phyloP scores from a whole-genome alignment of 108 stramenopile species.

The Chaetoceros muelleri region DNA sequence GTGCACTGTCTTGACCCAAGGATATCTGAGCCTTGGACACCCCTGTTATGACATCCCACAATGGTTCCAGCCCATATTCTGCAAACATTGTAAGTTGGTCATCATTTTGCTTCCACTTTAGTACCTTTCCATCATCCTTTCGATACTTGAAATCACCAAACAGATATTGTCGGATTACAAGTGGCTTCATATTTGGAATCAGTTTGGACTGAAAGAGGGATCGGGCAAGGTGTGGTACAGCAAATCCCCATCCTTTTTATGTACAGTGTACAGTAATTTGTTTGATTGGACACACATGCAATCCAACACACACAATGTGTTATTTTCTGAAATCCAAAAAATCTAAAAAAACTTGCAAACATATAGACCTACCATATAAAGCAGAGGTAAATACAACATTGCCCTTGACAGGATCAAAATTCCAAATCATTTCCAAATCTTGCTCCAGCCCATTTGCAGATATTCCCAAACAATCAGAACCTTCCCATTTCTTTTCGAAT shows the following conservation, averaged over 20 bases:
- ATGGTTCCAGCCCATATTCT: slow-evolving; percentile 47
- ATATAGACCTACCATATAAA: slow-evolving; percentile 80
- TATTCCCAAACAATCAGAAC: no score
- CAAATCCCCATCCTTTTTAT: slow-evolving; percentile 99
- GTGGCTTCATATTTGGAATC: slow-evolving; percentile 57
- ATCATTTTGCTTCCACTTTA: slow-evolving; percentile 57
- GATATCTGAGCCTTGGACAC: slow-evolving; percentile 42
- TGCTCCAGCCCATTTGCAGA: slow-evolving; percentile 21
- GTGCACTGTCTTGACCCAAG: slow-evolving; percentile 29
- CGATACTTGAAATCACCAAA: slow-evolving; percentile 73
- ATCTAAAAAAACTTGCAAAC: no score
- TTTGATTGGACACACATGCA: no score
- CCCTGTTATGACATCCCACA: slow-evolving; percentile 77
- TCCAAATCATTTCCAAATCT: slow-evolving; percentile 58
- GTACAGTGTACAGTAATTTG: no score
- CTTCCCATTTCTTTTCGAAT: slow-evolving; percentile 7
- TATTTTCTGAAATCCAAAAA: no score
- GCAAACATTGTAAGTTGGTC: slow-evolving; percentile 68
- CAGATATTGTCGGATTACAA: slow-evolving; percentile 49
- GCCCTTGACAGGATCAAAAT: slow-evolving; percentile 86
- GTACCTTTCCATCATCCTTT: slow-evolving; percentile 37
- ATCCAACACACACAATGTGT: no score
- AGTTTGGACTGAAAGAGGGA: slow-evolving; percentile 60
- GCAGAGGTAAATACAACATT: slow-evolving; percentile 95
- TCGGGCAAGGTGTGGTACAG: slow-evolving; percentile 59